Evolutionary conservation across 345 rosid species (phyloP), one percentile per base, ranked within the genome.

Genomic region (Bruguiera sexangula): DNA sequence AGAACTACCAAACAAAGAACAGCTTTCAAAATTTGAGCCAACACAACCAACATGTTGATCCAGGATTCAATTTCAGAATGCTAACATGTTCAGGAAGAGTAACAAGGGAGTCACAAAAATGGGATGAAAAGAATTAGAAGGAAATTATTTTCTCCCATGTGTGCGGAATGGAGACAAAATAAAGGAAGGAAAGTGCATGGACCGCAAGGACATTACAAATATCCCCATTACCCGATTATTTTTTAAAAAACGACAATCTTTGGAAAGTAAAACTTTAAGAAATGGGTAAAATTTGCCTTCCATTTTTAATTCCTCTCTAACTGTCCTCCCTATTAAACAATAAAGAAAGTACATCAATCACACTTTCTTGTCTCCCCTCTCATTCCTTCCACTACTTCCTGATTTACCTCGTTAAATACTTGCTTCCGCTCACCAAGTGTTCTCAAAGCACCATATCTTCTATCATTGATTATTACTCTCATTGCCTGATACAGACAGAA

Each of bases 361-460:
- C 48, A 43, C 50, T 43, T 43, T 43, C 50, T 43, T 0, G 50
- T 43, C 50, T 43, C 19, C 50, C 50, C 50, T 43, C 50, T 43
- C 50, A 3, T 43, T 43, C 50, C 50, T 39, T 43, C 50, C 50
- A 43, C 50, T 43, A 11, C 16, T 13, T 13, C 18, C 5, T 43
- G 18, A 71, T 60, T 69, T 79, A 95, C 99, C 96, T 95, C 98
- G 36, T 75, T 88, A 75, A 95, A 95, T 80, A 88, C 87, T 80
- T 92, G 94, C 78, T 95, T 92, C 80, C 96, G 85, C 85, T 90
- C 98, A 74, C 99, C 98, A 69, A 95, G 98, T 75, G 96, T 87
- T 83, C 81, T 92, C 62, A 95, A 68, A 62, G 87, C 91, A 72
- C 96, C 99, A 70, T 95, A 95, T 79, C 98, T 90, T 87, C 69